A percentile compares a stretch with the other conserved stretches of the same genome.
Evolutionary conservation across 805 yeast species (phyloP).

Genomic region (Pichia occidentalis): DNA sequence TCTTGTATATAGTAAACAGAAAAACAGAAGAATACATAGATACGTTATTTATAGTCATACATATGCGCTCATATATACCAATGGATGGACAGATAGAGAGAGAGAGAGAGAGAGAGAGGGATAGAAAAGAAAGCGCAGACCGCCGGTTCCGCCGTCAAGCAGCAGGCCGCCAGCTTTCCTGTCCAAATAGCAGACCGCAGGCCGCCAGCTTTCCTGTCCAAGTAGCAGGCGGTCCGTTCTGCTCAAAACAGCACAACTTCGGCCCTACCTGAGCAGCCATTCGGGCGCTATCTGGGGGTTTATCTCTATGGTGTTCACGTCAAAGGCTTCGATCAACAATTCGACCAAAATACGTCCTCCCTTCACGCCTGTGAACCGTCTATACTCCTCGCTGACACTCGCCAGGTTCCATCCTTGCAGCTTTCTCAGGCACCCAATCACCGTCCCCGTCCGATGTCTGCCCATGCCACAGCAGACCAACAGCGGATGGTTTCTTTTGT

Average conservation of each 20-base stretch:
- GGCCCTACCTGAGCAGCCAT: conserved; percentile 33
- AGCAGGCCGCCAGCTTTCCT: no score
- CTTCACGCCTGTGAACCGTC: conserved; percentile 86
- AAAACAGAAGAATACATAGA: neutral
- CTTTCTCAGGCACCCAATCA: conserved; percentile 86
- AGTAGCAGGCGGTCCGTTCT: no score
- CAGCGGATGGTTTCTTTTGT: conserved; percentile 72
- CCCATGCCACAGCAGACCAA: conserved; percentile 98
- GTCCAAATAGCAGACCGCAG: no score
- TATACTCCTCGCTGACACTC: conserved; percentile 83
- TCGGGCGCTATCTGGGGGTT: conserved; percentile 39
- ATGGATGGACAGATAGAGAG: neutral
- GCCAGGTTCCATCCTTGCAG: conserved; percentile 98
- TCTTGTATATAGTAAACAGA: no score
- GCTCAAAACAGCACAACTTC: no score
- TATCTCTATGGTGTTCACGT: conserved; percentile 38
- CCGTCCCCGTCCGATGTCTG: conserved; percentile 94
- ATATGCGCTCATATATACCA: neutral
- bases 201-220: no score
- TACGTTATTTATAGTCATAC: neutral
- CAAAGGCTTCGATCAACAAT: conserved; percentile 72
- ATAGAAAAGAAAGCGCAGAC: no score
- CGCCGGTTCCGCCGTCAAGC: no score
- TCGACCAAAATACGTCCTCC: conserved; percentile 94
- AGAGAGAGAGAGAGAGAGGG: no score